Evolutionary conservation across 2,329 filamentous ascomycete genomes (phyloP).

Genomic region (Penicillium sp.): DNA sequence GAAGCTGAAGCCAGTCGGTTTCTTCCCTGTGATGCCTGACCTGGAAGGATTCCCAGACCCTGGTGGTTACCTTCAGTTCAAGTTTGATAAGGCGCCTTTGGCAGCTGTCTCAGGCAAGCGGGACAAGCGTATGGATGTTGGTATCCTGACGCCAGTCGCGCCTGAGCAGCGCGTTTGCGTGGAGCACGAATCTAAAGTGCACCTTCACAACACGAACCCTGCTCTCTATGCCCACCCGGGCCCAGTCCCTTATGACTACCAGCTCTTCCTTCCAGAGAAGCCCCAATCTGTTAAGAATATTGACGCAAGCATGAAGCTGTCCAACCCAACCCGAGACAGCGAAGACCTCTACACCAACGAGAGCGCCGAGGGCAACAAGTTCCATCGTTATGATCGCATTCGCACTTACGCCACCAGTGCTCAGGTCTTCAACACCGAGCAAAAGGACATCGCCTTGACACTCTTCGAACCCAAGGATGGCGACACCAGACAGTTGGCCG

Average conservation of each 20-base stretch:
- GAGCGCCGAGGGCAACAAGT: constrained; percentile 42
- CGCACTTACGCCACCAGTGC: constrained; percentile 60
- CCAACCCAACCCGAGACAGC: constrained; percentile 54
- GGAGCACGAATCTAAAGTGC: constrained; percentile 48
- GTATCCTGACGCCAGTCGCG: constrained; percentile 53
- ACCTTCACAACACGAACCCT: constrained; percentile 50
- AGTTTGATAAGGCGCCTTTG: constrained; percentile 60
- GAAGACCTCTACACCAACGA: constrained; percentile 50
- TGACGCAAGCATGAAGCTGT: constrained; percentile 55
- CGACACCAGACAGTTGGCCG: constrained; percentile 48
- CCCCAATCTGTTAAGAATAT: constrained; percentile 49
- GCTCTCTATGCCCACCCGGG: constrained; percentile 51
- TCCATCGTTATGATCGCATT: constrained; percentile 56
- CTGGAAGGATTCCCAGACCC: constrained; percentile 58
- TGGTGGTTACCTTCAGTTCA: constrained; percentile 59
- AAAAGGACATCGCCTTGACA: constrained; percentile 57
- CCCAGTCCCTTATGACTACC: constrained; percentile 56
- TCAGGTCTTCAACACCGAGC: constrained; percentile 51
- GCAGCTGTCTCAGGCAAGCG: constrained; percentile 48
- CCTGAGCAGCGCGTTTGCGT: constrained; percentile 49
- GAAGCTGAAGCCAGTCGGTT: constrained; percentile 56
- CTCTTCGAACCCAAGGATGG: constrained; percentile 51
- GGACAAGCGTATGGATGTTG: constrained; percentile 59
- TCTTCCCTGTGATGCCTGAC: constrained; percentile 61
- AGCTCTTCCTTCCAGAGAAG: constrained; percentile 56